A percentile compares a stretch with the other conserved stretches of the same genome.
Evolutionary conservation across 2,329 filamentous ascomycete species (phyloP).

Genomic region (Pseudogymnoascus sp.): DNA sequence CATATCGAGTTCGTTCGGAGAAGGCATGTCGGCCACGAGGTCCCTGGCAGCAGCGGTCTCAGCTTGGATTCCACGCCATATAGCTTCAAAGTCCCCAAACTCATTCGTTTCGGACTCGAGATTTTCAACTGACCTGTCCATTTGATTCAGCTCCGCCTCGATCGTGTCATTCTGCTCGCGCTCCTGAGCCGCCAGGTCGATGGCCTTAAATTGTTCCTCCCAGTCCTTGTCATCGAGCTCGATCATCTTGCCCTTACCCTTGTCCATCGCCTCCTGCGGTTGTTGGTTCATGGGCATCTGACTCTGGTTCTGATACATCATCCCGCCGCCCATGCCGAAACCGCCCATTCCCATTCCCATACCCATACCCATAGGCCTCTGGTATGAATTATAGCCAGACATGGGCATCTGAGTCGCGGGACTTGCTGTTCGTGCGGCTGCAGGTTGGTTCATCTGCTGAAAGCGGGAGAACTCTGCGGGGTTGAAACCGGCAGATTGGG

Average conservation of each 20-base stretch:
- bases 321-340: slow-evolving; percentile 48
- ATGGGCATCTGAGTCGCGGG: slow-evolving; percentile 41
- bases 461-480: slow-evolving; percentile 84
- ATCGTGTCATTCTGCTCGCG: slow-evolving; percentile 33
- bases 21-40: slow-evolving; percentile 48
- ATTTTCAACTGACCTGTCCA: slow-evolving; percentile 69
- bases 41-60: slow-evolving; percentile 63
- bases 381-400: slow-evolving; percentile 41
- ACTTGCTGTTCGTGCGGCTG: slow-evolving; percentile 51
- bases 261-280: slow-evolving; percentile 36
- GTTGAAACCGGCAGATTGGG: slow-evolving; percentile 57
- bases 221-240: slow-evolving; percentile 91
- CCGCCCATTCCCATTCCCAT: slow-evolving; percentile 38
- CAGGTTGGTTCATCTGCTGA: slow-evolving; percentile 61
- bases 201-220: slow-evolving; percentile 92
- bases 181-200: slow-evolving; percentile 56
- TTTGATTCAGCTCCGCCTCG: slow-evolving; percentile 67
- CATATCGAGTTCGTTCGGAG: slow-evolving; percentile 45
- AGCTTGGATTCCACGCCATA: slow-evolving; percentile 77
- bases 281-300: slow-evolving; percentile 33
- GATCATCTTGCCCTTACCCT: slow-evolving; percentile 87
- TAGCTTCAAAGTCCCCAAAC: slow-evolving; percentile 81
- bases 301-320: slow-evolving; percentile 36
- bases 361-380: slow-evolving; percentile 52
- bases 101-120: slow-evolving; percentile 65